Evolutionary conservation across 805 yeast species (phyloP).

Genomic region (Cyberlindnera xylosilytica): DNA sequence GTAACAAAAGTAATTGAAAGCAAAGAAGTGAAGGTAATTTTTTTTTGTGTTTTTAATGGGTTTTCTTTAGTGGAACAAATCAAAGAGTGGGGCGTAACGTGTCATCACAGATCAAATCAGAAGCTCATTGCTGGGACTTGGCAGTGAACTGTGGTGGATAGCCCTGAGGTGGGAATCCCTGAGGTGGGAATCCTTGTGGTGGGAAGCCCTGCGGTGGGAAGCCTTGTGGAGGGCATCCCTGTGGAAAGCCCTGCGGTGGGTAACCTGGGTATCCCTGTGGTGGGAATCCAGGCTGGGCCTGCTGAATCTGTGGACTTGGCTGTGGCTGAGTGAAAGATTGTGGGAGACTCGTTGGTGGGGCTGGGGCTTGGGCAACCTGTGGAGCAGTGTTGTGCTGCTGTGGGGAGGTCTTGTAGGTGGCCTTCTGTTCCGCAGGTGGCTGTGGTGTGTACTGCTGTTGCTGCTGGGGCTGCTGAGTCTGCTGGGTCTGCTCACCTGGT

Average conservation of each 20-base stretch:
- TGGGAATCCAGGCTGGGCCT: conserved; percentile 17
- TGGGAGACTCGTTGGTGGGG: conserved; percentile 23
- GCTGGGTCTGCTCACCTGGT: conserved; percentile 29
- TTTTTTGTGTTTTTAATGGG: conserved; percentile 3
- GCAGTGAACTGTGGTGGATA: conserved; percentile 17
- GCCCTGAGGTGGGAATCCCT: conserved; percentile 17
- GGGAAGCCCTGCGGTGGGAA: conserved; percentile 18
- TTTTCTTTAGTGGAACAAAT: background rate
- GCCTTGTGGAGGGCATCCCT: conserved; percentile 20
- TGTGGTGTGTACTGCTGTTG: conserved; percentile 20
- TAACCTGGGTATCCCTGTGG: conserved; percentile 18
- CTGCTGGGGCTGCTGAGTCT: conserved; percentile 4
- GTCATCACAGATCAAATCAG: background rate
- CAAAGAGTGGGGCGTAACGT: background rate
- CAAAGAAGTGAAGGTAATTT: background rate
- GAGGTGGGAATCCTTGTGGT: conserved; percentile 17
- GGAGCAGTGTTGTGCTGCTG: conserved; percentile 23
- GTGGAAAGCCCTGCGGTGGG: conserved; percentile 15
- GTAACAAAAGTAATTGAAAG: background rate
- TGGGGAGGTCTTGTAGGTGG: conserved; percentile 24
- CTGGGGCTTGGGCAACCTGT: conserved; percentile 19
- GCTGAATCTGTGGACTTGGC: conserved; percentile 16
- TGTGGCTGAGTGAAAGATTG: conserved; percentile 19
- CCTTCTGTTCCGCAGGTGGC: conserved; percentile 1
- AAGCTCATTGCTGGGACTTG: no score